Percentiles rank a stretch among this genome's conserved stretches.
Evolutionary conservation across 2,329 filamentous ascomycete species (phyloP).

Genomic region (Penicillium capsulatum): DNA sequence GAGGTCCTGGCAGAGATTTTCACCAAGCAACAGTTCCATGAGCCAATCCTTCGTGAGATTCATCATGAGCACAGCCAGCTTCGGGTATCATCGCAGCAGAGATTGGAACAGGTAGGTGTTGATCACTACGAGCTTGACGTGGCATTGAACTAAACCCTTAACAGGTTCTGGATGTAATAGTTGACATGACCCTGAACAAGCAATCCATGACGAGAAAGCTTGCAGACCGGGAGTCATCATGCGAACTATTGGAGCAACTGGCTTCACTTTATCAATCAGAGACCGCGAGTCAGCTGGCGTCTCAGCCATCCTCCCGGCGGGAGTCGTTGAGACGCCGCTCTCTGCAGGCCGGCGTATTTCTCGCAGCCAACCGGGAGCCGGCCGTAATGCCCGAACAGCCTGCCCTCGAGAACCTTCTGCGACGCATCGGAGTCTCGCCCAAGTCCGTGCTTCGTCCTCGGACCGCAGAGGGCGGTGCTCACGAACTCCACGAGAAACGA

Average conservation of each 20-base stretch:
- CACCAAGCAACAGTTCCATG: constrained; percentile 41
- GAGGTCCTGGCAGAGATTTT: constrained; percentile 41
- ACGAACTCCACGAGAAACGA: constrained; percentile 29
- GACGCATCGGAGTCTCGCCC: constrained; percentile 31
- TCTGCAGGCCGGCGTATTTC: constrained; percentile 18
- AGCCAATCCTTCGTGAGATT: constrained; percentile 37
- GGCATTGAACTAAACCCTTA: constrained; percentile 10
- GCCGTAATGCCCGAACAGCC: constrained; percentile 19
- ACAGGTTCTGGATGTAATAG: constrained; percentile 33
- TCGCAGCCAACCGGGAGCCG: constrained; percentile 14
- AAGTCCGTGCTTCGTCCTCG: constrained; percentile 26
- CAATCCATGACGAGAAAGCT: constrained; percentile 28
- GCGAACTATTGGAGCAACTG: constrained; percentile 32
- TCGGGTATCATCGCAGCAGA: constrained; percentile 29
- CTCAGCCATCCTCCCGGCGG: constrained; percentile 23
- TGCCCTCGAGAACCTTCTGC: constrained; percentile 30
- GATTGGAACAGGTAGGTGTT: constrained; percentile 33
- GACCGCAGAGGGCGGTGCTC: constrained; percentile 15
- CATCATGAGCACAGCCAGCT: constrained; percentile 30
- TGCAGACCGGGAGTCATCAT: constrained; percentile 33
- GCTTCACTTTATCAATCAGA: constrained; percentile 31
- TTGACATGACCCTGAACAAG: constrained; percentile 33
- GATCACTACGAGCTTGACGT: background rate
- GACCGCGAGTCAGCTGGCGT: constrained; percentile 18
- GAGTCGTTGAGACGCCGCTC: constrained; percentile 28